These are phyloP conservation scores for Calycina herbarum DNA, from an alignment of 2,329 filamentous ascomycete genomes.

Conservation along the genomic window DNA sequence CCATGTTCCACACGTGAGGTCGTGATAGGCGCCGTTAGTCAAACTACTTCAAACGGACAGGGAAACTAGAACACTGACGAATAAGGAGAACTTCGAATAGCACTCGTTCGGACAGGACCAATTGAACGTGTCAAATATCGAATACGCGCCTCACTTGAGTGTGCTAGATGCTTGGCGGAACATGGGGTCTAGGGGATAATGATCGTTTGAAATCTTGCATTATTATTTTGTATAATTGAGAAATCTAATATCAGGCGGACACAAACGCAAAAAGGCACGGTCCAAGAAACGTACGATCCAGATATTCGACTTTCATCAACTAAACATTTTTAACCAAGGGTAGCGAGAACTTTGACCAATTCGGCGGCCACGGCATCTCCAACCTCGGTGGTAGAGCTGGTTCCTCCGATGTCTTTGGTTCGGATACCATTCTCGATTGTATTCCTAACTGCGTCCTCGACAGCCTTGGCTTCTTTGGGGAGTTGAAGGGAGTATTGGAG, in stretches of 20 bases:
- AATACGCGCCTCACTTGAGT: too few species aligned
- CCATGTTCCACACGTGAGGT: too few species aligned
- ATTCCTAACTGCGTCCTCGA: constrained; percentile 78
- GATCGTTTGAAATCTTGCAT: neutral
- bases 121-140: too few species aligned
- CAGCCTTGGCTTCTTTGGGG: constrained; percentile 71
- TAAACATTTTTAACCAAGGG: constrained; percentile 1
- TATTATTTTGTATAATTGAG: neutral
- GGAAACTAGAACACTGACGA: too few species aligned
- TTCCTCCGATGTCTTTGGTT: constrained; percentile 85
- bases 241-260: constrained; percentile 2
- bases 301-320: neutral
- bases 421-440: constrained; percentile 77
- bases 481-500: constrained; percentile 87
- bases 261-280: neutral
- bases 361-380: constrained; percentile 80
- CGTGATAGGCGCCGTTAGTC: too few species aligned
- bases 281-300: neutral
- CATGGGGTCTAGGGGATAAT: too few species aligned
- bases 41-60: too few species aligned
- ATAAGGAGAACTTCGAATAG: too few species aligned
- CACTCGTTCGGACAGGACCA: too few species aligned
- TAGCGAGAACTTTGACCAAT: constrained; percentile 63
- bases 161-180: too few species aligned
- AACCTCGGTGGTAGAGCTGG: constrained; percentile 70